Conservation (phyloP, 2,329 filamentous ascomycete species). For the Phialophora verrucosa region DNA sequence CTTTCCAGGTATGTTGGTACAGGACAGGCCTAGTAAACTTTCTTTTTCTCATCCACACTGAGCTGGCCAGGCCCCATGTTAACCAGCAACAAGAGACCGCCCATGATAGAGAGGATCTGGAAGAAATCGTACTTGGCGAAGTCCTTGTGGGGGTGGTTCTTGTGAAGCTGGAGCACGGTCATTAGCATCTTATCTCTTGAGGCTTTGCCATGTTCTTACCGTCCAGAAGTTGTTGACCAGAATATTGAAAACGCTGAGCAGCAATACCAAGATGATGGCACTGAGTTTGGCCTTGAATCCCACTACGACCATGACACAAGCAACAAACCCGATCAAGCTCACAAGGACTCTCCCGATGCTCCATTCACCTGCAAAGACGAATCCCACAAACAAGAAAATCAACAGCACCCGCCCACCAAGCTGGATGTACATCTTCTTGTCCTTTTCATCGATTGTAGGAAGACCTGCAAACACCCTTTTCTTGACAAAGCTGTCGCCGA, state of each 20-base stretch:
- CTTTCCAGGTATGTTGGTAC: not conserved
- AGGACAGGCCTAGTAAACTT: slow-evolving; percentile 75
- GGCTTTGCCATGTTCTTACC: slow-evolving; percentile 61
- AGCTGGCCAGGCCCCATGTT: slow-evolving; percentile 98
- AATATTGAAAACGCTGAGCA: slow-evolving; percentile 95
- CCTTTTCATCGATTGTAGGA: slow-evolving; percentile 95
- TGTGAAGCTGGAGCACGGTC: slow-evolving; percentile 74
- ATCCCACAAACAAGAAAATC: slow-evolving; percentile 97
- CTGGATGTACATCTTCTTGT: slow-evolving; percentile 99
- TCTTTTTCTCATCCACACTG: slow-evolving; percentile 99
- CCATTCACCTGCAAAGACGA: slow-evolving; percentile 95
- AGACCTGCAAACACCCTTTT: slow-evolving; percentile 98
- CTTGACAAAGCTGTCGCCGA: slow-evolving; percentile 96
- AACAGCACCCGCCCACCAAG: slow-evolving; percentile 91
- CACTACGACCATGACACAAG: slow-evolving; percentile 97
- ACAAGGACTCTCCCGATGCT: slow-evolving; percentile 85
- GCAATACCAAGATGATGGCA: slow-evolving; percentile 90
- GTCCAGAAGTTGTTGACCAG: slow-evolving; percentile 99
- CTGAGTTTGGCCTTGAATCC: slow-evolving; percentile 99
- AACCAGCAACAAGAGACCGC: slow-evolving; percentile 91
- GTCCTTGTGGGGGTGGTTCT: slow-evolving; percentile 98
- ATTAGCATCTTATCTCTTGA: slow-evolving; percentile 21
- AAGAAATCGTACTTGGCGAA: slow-evolving; percentile 99
- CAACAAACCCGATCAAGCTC: slow-evolving; percentile 81
- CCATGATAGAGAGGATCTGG: slow-evolving; percentile 96